Conservation (phyloP, 371 early-diverging fungal species). For the Lichtheimia ornata region DNA sequence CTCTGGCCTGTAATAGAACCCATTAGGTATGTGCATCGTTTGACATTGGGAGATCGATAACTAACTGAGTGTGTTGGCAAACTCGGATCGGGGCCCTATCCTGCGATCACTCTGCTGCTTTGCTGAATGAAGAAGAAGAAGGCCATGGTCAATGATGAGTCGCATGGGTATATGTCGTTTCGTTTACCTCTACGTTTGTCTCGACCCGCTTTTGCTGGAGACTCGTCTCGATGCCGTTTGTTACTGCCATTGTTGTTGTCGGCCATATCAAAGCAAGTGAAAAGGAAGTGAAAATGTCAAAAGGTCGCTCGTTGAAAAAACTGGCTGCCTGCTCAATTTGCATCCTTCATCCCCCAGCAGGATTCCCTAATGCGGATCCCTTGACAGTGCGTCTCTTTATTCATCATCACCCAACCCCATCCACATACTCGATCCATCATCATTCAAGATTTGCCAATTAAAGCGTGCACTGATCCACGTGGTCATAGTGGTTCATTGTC, state of each 20-base stretch:
- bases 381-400: too few relatives aligned
- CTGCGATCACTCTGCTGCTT: background rate
- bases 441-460: too few relatives aligned
- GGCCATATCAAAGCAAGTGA: background rate
- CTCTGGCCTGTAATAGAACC: constrained; percentile 7
- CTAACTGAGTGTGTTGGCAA: background rate
- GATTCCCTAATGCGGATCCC: too few relatives aligned
- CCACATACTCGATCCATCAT: too few relatives aligned
- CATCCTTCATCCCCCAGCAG: too few relatives aligned
- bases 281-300: background rate
- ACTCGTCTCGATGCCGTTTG: background rate
- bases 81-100: background rate
- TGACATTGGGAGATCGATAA: background rate
- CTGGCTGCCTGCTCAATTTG: too few relatives aligned
- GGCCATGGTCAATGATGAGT: background rate
- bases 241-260: background rate
- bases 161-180: background rate
- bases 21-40: background rate
- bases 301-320: background rate
- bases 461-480: too few relatives aligned
- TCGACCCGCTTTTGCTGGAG: background rate
- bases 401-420: too few relatives aligned
- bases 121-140: background rate
- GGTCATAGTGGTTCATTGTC: too few relatives aligned
- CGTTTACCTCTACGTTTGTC: background rate